Base-by-base conservation (phyloP, 257 asterid genomes). In the Solanum sejunctum region DNA sequence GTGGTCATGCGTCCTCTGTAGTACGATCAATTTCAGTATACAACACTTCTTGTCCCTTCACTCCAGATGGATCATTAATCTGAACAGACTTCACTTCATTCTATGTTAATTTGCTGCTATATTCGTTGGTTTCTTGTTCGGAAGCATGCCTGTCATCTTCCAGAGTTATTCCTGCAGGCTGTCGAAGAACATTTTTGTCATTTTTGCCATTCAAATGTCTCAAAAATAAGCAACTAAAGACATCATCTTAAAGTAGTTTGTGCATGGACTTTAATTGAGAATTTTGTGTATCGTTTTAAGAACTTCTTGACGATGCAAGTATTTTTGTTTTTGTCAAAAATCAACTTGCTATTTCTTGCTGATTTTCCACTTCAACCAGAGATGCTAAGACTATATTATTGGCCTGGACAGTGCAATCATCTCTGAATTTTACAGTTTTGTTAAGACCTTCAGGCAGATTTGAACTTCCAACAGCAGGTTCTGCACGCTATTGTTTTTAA, bases 111-210 rank as follows among this genome's bases (percentile, higher is more conserved):
- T 63, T 84, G 56, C 56, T n/a, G 82, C 84, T 78, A 72, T 86
- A 80, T 13, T 86, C 85, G 86, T 87, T 67, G 20, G 67, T 49
- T 26, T 17, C 51, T 67, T 47, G 86, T 32, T 85, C 56, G 69
- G 52, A 26, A 64, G n/a, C 23, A 80, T 80, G 60, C 73, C 36
- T 81, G 58, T 32, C 3, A 1, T 81, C 57, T 56, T 43, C 91
- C 88, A 84, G 84, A 72, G 80, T 51, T 56, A 26, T 71, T 45
- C 21, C 85, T 85, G 87, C 91, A 60, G 81, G 84, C 90, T 87
- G 88, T 88, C 70, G 71, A 73, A 58, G 69, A 82, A 5, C 63
- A 75, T 28, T 21, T 69, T 43, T 12, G 16, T 8, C 28, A 26
- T 73, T 21, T 71, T 49, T 73, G 2, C 36, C 2, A 73, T 73